phyloP scores from a whole-genome alignment of 148 eudicot species.

The Rhododendron henanense region DNA sequence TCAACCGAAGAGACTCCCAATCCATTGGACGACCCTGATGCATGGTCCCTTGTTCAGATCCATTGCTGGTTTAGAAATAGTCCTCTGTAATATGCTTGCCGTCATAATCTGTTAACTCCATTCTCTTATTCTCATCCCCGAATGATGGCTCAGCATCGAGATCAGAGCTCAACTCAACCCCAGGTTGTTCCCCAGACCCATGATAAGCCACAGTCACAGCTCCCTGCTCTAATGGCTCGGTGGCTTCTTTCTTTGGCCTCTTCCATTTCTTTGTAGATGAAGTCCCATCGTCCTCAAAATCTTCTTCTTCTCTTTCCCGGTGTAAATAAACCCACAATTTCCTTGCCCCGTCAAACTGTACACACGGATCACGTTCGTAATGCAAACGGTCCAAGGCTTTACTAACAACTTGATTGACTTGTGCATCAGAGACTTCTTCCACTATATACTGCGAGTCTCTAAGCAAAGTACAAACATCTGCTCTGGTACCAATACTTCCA shows the following conservation, averaged over 20 bases:
- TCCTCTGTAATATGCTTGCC: constrained; percentile 34
- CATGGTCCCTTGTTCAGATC: constrained; percentile 30
- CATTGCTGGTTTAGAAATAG: constrained; percentile 30
- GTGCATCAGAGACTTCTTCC: constrained; percentile 75
- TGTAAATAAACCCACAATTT: constrained; percentile 96
- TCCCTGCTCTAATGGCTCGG: constrained; percentile 66
- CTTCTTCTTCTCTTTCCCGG: constrained; percentile 92
- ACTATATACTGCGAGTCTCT: constrained; percentile 89
- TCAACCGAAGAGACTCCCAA: constrained; percentile 32
- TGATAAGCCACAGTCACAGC: constrained; percentile 51
- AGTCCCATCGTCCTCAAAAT: constrained; percentile 97
- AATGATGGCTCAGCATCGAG: constrained; percentile 49
- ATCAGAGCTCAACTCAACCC: constrained; percentile 62
- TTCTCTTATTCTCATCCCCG: constrained; percentile 34
- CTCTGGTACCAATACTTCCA: constrained; percentile 90
- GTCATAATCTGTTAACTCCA: constrained; percentile 32
- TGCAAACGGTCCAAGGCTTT: constrained; percentile 97
- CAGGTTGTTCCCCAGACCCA: constrained; percentile 47
- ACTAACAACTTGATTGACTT: constrained; percentile 89
- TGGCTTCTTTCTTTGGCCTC: constrained; percentile 80
- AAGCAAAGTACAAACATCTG: constrained; percentile 90
- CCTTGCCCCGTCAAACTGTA: constrained; percentile 78
- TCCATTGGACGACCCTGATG: constrained; percentile 23
- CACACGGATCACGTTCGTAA: constrained; percentile 97
- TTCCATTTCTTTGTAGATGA: constrained; percentile 98